Conservation (phyloP, 257 asterid species). For the Capsicum chinense region DNA sequence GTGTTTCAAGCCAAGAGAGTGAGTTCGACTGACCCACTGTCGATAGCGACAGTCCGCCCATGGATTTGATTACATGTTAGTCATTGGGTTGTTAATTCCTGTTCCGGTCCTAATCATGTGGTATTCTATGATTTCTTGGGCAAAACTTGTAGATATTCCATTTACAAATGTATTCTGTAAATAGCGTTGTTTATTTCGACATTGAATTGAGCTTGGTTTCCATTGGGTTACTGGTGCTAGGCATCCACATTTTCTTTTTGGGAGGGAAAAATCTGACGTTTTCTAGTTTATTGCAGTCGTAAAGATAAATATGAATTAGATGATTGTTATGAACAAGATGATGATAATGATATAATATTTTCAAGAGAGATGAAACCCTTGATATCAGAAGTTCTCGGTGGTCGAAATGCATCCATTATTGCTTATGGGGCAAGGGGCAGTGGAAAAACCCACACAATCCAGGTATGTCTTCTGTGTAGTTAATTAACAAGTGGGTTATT, state of each 20-base stretch:
- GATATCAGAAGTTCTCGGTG: conserved; percentile 53
- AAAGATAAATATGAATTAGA: conserved; percentile 66
- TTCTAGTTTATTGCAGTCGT: conserved; percentile 43
- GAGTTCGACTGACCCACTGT: not conserved
- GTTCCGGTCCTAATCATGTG: conserved; percentile 1
- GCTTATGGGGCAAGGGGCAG: conserved; percentile 91
- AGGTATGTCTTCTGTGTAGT: conserved; percentile 46
- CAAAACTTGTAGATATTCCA: not conserved
- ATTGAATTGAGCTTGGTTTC: not conserved
- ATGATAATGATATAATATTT: conserved; percentile 49
- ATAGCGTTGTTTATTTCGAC: not conserved
- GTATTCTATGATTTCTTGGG: not conserved
- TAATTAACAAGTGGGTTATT: not conserved
- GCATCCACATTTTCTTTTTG: not conserved
- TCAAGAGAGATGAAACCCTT: conserved; percentile 70
- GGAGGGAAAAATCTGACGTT: not conserved
- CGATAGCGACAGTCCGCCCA: not conserved
- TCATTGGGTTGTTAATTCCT: not conserved
- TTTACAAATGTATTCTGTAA: not conserved
- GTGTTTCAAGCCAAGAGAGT: not conserved
- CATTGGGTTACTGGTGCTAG: not conserved
- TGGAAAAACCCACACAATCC: conserved; percentile 74
- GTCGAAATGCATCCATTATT: conserved; percentile 65
- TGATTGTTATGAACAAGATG: conserved; percentile 62
- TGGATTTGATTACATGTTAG: not conserved